These are phyloP conservation scores for Funneliformis geosporum DNA, from an alignment of 192 early-diverging fungal genomes.

Conservation along the genomic window DNA sequence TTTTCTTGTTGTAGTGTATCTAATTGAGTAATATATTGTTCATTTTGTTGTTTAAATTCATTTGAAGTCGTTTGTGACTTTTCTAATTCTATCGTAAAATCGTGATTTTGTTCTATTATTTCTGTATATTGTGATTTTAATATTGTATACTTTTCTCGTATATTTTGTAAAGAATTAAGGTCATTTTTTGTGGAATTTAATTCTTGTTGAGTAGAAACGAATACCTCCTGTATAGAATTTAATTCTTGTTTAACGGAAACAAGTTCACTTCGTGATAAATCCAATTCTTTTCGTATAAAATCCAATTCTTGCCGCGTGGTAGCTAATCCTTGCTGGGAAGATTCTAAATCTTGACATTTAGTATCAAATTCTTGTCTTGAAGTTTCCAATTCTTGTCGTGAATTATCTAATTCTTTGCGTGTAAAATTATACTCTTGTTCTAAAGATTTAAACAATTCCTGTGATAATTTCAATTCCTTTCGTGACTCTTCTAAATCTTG, in stretches of 20 bases:
- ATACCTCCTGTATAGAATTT: neutral
- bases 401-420: neutral
- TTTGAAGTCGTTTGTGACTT: neutral
- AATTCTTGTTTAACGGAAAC: neutral
- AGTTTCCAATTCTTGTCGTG: neutral
- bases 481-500: no score
- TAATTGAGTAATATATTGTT: neutral
- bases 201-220: neutral
- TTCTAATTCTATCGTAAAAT: neutral
- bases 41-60: neutral
- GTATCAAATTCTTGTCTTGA: neutral
- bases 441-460: neutral
- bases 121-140: slow-evolving; percentile 4
- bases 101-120: neutral
- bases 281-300: neutral
- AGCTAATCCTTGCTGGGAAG: neutral
- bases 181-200: neutral
- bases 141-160: neutral
- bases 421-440: neutral
- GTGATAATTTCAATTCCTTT: no score
- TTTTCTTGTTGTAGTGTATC: neutral
- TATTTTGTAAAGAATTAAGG: neutral
- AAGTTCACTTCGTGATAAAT: neutral
- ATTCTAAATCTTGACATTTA: neutral
- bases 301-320: neutral